phyloP scores from a whole-genome alignment of 2,329 filamentous ascomycete genomes.

The Trichoderma oligosporum region DNA sequence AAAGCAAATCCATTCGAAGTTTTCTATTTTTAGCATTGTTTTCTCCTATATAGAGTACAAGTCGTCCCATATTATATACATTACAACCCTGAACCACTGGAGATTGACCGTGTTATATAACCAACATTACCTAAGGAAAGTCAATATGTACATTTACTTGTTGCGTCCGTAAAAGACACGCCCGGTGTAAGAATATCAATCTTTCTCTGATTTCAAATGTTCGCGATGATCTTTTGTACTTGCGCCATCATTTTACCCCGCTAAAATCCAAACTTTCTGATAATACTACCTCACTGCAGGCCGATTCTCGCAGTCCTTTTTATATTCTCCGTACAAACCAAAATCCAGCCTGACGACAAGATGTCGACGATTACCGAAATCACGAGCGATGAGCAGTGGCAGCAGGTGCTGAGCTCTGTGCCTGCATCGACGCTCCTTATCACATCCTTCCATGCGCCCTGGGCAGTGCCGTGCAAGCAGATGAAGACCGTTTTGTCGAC shows the following conservation, averaged over 20 bases:
- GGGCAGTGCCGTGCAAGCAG: slow-evolving; percentile 93
- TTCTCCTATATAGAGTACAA: too few relatives aligned
- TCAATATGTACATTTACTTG: too few relatives aligned
- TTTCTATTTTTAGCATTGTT: too few relatives aligned
- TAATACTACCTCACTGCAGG: neutral
- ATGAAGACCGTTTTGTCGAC: slow-evolving; percentile 84
- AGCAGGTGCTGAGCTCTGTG: slow-evolving; percentile 61
- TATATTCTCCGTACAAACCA: neutral
- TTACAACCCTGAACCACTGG: too few relatives aligned
- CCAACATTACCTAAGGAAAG: too few relatives aligned
- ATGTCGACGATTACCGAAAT: slow-evolving; percentile 81
- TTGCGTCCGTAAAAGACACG: neutral
- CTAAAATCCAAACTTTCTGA: slow-evolving; percentile 18
- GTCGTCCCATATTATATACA: too few relatives aligned
- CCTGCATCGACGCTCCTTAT: slow-evolving; percentile 70
- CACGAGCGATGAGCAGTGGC: slow-evolving; percentile 69
- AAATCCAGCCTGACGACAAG: slow-evolving; percentile 22
- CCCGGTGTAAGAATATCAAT: slow-evolving; percentile 11
- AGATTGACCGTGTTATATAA: too few relatives aligned
- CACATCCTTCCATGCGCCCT: slow-evolving; percentile 93
- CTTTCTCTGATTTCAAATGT: slow-evolving; percentile 10
- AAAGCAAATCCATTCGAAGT: too few relatives aligned
- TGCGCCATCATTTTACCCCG: slow-evolving; percentile 21
- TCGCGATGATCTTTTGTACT: slow-evolving; percentile 10
- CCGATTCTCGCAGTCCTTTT: slow-evolving; percentile 10